Conservation (phyloP, 2,329 filamentous ascomycete species). For the Madurella mycetomatis region DNA sequence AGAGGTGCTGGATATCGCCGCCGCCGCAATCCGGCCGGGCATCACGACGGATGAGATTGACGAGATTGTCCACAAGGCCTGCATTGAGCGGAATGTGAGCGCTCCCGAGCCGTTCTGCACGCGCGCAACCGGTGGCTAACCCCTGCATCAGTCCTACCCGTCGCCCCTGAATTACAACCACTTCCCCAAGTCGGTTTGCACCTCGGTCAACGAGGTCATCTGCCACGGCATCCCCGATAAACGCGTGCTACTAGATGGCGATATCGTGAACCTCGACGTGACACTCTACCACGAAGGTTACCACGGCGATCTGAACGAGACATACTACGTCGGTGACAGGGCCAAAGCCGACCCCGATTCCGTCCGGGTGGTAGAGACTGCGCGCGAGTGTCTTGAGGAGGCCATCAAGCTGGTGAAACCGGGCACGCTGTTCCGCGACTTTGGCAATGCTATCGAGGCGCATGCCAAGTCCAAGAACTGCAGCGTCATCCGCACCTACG, state of each 20-base stretch:
- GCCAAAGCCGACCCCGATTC: slow-evolving; percentile 78
- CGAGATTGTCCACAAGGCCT: slow-evolving; percentile 90
- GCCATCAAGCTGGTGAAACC: slow-evolving; percentile 91
- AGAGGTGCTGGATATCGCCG: slow-evolving; percentile 90
- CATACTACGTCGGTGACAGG: slow-evolving; percentile 93
- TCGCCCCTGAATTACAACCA: slow-evolving; percentile 30
- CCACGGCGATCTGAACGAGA: slow-evolving; percentile 96
- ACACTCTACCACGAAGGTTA: slow-evolving; percentile 92
- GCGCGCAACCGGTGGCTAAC: slow-evolving; percentile 2
- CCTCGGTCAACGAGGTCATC: slow-evolving; percentile 93
- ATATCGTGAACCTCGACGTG: slow-evolving; percentile 96
- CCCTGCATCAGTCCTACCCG: slow-evolving; percentile 24
- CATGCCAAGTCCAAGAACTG: slow-evolving; percentile 80
- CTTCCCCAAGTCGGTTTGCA: slow-evolving; percentile 97
- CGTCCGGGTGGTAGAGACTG: slow-evolving; percentile 84
- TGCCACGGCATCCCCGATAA: slow-evolving; percentile 98
- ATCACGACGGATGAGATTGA: slow-evolving; percentile 96
- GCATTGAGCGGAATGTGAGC: slow-evolving; percentile 82
- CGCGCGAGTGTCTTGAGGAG: slow-evolving; percentile 84
- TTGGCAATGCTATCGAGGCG: slow-evolving; percentile 93
- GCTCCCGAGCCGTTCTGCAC: neutral
- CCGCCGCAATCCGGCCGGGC: slow-evolving; percentile 77
- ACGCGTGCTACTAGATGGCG: slow-evolving; percentile 79
- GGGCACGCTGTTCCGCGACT: slow-evolving; percentile 86
- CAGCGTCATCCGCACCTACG: slow-evolving; percentile 92